Evolutionary conservation across 495 filamentous ascomycete species (phyloP).

Genomic region (Neurospora sp.): DNA sequence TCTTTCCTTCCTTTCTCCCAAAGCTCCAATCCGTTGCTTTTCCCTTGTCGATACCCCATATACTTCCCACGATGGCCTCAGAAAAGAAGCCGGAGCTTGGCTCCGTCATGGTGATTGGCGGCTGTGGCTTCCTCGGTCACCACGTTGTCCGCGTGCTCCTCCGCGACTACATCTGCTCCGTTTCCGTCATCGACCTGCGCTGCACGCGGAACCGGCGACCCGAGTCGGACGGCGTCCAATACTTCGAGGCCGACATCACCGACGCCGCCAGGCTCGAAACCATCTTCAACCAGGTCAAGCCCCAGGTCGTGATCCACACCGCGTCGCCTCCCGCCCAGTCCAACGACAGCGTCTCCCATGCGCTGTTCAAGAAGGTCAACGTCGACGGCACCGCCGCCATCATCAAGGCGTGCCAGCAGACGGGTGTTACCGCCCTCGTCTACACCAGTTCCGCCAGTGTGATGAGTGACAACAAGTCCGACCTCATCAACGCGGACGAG

Average conservation of each 20-base stretch:
- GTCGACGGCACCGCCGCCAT: constrained; percentile 78
- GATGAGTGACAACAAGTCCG: constrained; percentile 66
- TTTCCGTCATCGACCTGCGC: constrained; percentile 81
- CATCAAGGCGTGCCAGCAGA: constrained; percentile 62
- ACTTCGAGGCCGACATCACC: constrained; percentile 84
- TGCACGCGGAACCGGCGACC: constrained; percentile 65
- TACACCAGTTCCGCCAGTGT: constrained; percentile 90
- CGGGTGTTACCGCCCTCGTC: constrained; percentile 80
- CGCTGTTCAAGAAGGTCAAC: constrained; percentile 76
- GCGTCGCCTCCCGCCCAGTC: constrained; percentile 59
- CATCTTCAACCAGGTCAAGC: constrained; percentile 59
- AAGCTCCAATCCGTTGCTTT: background rate
- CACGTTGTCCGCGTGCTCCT: constrained; percentile 54
- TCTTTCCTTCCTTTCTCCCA: background rate
- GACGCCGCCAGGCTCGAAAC: constrained; percentile 50
- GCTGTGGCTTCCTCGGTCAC: constrained; percentile 61
- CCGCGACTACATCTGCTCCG: constrained; percentile 41
- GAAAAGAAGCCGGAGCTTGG: constrained; percentile 36
- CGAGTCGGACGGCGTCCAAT: constrained; percentile 54
- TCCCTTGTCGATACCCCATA: background rate
- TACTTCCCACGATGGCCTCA: constrained; percentile 19
- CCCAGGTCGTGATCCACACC: constrained; percentile 91
- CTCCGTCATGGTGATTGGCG: constrained; percentile 55
- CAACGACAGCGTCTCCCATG: constrained; percentile 36
- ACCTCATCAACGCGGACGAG: constrained; percentile 87